Conservation (phyloP, 2,329 filamentous ascomycete species). For the Monosporascus sp. region DNA sequence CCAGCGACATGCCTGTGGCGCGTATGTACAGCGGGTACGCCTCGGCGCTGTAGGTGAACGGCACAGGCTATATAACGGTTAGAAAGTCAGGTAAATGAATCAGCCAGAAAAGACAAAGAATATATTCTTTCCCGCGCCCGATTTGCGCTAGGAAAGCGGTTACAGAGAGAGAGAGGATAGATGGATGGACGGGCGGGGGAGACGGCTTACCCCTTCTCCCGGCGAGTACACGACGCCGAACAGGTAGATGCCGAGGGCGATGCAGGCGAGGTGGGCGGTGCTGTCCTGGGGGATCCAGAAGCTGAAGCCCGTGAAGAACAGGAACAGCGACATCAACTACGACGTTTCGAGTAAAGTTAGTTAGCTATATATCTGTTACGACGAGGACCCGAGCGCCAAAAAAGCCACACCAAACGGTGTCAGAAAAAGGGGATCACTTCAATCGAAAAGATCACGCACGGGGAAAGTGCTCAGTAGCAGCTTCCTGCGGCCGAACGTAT, state of each 20-base stretch:
- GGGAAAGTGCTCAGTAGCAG: slow-evolving; percentile 61
- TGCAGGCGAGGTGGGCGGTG: slow-evolving; percentile 37
- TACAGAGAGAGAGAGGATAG: no score
- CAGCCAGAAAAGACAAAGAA: no score
- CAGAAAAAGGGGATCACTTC: neutral
- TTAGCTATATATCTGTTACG: neutral
- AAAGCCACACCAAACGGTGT: no score
- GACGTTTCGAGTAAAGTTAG: neutral
- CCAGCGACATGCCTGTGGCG: slow-evolving; percentile 56
- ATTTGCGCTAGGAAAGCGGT: no score
- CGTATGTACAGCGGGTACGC: slow-evolving; percentile 62
- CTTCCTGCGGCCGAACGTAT: slow-evolving; percentile 62
- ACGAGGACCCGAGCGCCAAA: neutral
- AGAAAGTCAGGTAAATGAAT: no score
- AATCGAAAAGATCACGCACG: slow-evolving; percentile 3
- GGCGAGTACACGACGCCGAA: slow-evolving; percentile 50
- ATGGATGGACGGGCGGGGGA: neutral
- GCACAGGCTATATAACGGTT: slow-evolving; percentile 48
- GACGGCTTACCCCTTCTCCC: slow-evolving; percentile 49
- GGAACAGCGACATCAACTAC: slow-evolving; percentile 50
- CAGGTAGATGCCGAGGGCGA: slow-evolving; percentile 45
- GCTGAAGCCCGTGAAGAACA: slow-evolving; percentile 43
- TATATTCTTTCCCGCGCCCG: no score
- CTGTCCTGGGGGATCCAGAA: slow-evolving; percentile 37
- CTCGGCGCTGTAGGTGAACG: slow-evolving; percentile 64